Evolutionary conservation across 371 early-diverging fungal species (phyloP).

Genomic region (Apophysomyces trapeziformis): DNA sequence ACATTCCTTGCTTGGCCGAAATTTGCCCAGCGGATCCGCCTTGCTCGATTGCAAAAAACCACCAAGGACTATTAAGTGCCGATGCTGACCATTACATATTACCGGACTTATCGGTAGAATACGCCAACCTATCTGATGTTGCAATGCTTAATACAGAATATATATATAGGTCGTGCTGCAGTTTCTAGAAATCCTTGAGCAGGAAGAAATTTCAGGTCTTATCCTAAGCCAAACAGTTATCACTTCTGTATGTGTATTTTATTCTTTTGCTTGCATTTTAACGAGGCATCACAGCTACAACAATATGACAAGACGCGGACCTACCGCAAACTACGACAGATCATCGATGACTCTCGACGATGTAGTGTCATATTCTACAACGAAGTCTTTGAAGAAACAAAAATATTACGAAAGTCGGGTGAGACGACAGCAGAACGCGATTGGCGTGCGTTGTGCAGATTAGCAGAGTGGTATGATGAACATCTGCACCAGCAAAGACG

Average conservation of each 20-base stretch:
- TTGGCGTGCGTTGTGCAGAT: constrained; percentile 60
- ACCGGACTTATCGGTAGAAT: constrained; percentile 60
- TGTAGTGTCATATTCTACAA: constrained; percentile 69
- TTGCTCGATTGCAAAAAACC: constrained; percentile 33
- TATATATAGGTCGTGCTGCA: constrained; percentile 56
- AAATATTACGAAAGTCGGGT: constrained; percentile 43
- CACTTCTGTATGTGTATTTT: constrained; percentile 49
- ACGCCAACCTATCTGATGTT: background rate
- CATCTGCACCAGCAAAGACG: constrained; percentile 47
- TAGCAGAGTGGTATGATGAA: constrained; percentile 61
- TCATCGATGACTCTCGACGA: constrained; percentile 59
- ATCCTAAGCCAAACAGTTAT: constrained; percentile 72
- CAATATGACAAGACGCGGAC: constrained; percentile 65
- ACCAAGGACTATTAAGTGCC: constrained; percentile 45
- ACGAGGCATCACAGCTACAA: constrained; percentile 50
- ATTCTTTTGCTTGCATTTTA: constrained; percentile 1
- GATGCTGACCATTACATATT: constrained; percentile 54
- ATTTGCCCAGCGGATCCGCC: constrained; percentile 40
- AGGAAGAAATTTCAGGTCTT: constrained; percentile 61
- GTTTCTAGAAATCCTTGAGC: constrained; percentile 62
- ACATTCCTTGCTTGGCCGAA: constrained; percentile 66
- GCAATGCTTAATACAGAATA: background rate
- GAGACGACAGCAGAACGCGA: constrained; percentile 57
- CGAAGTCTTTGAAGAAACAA: constrained; percentile 60
- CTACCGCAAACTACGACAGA: constrained; percentile 64